Percentiles rank a stretch among this genome's conserved stretches.
Conservation (phyloP, 179 eudicot genomes). For the Kewa caespitosa region DNA sequence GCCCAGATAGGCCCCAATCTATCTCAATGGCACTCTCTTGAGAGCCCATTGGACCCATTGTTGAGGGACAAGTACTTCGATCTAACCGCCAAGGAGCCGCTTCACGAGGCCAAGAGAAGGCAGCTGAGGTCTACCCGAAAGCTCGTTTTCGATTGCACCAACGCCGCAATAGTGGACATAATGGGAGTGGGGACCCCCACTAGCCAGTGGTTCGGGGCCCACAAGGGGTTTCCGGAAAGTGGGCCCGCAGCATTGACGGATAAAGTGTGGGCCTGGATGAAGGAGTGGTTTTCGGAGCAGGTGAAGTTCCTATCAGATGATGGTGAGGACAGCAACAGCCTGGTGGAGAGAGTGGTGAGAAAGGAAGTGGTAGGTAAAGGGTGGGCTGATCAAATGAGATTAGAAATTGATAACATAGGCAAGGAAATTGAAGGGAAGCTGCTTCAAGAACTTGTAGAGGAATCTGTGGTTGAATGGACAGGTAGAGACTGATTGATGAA, state of each 20-base stretch:
- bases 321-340: slow-evolving; percentile 44
- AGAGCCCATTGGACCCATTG: slow-evolving; percentile 82
- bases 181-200: slow-evolving; percentile 33
- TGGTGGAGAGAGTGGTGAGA: slow-evolving; percentile 61
- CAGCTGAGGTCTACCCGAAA: slow-evolving; percentile 55
- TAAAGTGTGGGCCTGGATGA: slow-evolving; percentile 62
- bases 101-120: slow-evolving; percentile 55
- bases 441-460: slow-evolving; percentile 78
- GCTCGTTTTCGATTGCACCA: slow-evolving; percentile 83
- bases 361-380: slow-evolving; percentile 67
- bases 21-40: slow-evolving; percentile 67
- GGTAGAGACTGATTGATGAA: slow-evolving; percentile 27
- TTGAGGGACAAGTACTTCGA: slow-evolving; percentile 62
- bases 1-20: slow-evolving; percentile 40
- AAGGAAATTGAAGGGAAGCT: slow-evolving; percentile 69
- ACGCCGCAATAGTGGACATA: slow-evolving; percentile 56
- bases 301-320: slow-evolving; percentile 32
- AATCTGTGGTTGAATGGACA: slow-evolving; percentile 56
- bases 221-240: slow-evolving; percentile 2
- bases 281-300: slow-evolving; percentile 49
- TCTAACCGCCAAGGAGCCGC: slow-evolving; percentile 40
- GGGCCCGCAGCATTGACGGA: slow-evolving; percentile 35
- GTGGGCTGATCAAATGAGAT: slow-evolving; percentile 53
- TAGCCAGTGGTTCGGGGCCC: slow-evolving; percentile 25
- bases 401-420: slow-evolving; percentile 54